Evolutionary conservation across 345 rosid genomes (phyloP), one percentile per base, ranked within the genome.

Genomic region (Melaleuca alternifolia): DNA sequence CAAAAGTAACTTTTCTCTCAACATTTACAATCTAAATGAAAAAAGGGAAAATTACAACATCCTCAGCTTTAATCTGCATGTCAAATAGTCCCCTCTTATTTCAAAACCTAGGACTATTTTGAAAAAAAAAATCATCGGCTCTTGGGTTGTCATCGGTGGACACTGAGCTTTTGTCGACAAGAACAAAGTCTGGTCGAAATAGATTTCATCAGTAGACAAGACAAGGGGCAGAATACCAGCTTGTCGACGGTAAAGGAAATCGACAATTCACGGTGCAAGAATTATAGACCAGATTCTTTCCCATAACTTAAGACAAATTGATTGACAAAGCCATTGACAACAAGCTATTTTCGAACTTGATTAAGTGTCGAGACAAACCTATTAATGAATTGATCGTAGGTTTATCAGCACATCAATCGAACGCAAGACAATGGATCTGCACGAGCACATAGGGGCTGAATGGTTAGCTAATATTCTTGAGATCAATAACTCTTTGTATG

Each of bases 341-440:
- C 37, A 57, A 56, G 28, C 62, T 0, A 56, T 24, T 56, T 56
- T 10, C 10, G 30, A 57, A 57, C 24, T 61, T 6, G 10, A 2
- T 61, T 61, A 61, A 61, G 37, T 61, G 71, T n/a, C 2, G 1
- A 0, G 2, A 28, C 20, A n/a, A 61, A 59, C n/a, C 2, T 59
- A n/a, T 12, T 61, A 12, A n/a, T 13, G 37, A 62, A 62, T 28
- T 28, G 41, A 62, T 2, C 3, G 3, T 11, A 57, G 3, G 26
- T 24, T 0, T 11, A 0, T 24, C 0, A 24, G 3, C 30, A 26
- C 30, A 54, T 59, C 41, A 0, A 0, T 28, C 2, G 20, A 61
- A 61, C 41, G 13, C 3, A 33, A 61, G 18, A 28, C 0, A 0
- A 7, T 61, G 41, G 7, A 28, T 61, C 1, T 1, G 28, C 20